Evolutionary conservation across 73 alveolate genomes (phyloP).

Genomic region (Uronychia setigera): DNA sequence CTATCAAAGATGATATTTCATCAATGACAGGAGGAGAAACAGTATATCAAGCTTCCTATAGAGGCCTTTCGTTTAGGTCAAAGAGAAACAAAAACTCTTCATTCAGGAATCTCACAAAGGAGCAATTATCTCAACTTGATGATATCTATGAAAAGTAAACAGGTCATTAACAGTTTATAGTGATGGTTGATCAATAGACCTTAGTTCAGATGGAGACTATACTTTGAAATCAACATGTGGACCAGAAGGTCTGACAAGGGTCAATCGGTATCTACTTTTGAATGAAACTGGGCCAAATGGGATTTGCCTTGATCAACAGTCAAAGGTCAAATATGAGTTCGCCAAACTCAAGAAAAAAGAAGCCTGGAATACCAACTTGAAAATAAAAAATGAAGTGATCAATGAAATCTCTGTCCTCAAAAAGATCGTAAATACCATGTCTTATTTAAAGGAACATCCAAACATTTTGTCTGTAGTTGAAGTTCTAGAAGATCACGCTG

Average conservation of each 20-base stretch:
- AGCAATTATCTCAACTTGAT: background rate
- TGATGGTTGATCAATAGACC: background rate
- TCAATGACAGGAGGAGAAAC: background rate
- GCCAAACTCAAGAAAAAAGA: background rate
- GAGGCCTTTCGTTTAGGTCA: background rate
- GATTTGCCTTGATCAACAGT: background rate
- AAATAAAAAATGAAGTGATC: background rate
- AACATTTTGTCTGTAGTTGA: background rate
- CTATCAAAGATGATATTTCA: background rate
- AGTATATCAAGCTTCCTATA: background rate
- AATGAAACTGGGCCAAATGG: background rate
- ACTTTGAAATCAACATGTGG: background rate
- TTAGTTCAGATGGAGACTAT: background rate
- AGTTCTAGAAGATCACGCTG: background rate
- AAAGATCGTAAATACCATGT: background rate
- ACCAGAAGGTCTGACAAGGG: background rate
- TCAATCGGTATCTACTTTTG: background rate
- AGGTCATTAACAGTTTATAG: no score
- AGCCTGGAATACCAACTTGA: background rate
- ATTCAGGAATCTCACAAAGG: background rate
- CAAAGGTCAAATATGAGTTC: background rate
- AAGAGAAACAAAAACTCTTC: background rate
- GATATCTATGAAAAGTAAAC: background rate
- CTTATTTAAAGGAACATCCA: background rate
- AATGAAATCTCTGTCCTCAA: background rate